A percentile compares a stretch with the other conserved stretches of the same genome.
phyloP scores from a whole-genome alignment of 371 early-diverging fungal species.

The Syncephalastrum monosporum region DNA sequence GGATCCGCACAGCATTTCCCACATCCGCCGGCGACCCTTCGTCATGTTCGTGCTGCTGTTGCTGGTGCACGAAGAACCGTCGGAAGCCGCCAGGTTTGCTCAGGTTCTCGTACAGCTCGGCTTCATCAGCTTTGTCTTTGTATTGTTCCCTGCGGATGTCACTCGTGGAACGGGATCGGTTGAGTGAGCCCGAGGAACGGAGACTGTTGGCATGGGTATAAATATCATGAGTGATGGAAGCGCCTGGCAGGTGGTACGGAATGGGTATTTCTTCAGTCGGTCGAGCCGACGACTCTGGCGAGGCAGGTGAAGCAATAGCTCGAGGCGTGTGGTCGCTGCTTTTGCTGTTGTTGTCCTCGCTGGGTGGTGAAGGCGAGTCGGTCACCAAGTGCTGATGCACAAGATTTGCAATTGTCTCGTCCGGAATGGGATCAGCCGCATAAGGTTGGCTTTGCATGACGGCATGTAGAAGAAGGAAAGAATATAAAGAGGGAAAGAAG shows the following conservation, averaged over 20 bases:
- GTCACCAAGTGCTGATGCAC: conserved; percentile 37
- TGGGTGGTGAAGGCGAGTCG: conserved; percentile 15
- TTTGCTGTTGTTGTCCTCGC: background rate
- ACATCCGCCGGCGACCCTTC: background rate
- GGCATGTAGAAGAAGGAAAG: conserved; percentile 8
- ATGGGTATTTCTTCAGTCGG: conserved; percentile 29
- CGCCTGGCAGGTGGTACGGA: conserved; percentile 46
- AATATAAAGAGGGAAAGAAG: background rate
- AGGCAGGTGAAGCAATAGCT: no score
- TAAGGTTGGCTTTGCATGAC: conserved; percentile 8
- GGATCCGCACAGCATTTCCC: no score
- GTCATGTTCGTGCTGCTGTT: conserved; percentile 23
- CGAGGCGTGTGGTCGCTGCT: background rate
- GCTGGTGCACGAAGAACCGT: conserved; percentile 61
- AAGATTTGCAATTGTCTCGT: conserved; percentile 24
- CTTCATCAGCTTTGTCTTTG: conserved; percentile 11
- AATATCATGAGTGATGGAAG: conserved; percentile 49
- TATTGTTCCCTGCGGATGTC: conserved; percentile 7
- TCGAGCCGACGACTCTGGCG: conserved; percentile 1
- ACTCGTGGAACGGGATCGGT: conserved; percentile 27
- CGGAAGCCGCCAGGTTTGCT: conserved; percentile 75
- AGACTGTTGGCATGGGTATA: conserved; percentile 41
- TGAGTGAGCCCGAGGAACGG: conserved; percentile 13
- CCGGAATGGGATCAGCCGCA: conserved; percentile 26
- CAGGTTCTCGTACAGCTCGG: conserved; percentile 29